Conservation (phyloP, 2,329 filamentous ascomycete species). For the Lasiodiplodia sp. region DNA sequence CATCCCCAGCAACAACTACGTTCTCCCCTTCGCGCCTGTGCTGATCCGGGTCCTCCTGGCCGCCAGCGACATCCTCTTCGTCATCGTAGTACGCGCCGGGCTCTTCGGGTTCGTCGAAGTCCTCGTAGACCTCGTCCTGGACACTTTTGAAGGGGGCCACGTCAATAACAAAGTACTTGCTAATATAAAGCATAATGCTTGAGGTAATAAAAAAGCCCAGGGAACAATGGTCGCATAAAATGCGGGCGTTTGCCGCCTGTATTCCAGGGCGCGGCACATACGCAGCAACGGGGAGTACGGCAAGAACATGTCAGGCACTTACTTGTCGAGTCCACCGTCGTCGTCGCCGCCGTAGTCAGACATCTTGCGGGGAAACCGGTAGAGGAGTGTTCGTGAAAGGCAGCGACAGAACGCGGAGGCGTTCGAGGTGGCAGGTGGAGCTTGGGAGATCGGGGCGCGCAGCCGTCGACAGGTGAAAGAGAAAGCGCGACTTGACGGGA, state of each 20-base stretch:
- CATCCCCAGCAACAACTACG: conserved; percentile 59
- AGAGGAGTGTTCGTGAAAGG: neutral
- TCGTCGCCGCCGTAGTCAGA: conserved; percentile 55
- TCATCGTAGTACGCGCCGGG: conserved; percentile 71
- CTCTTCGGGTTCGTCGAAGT: conserved; percentile 63
- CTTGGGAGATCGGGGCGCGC: neutral
- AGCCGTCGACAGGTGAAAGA: conserved; percentile 21
- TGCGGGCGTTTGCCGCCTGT: neutral
- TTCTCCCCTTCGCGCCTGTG: conserved; percentile 36
- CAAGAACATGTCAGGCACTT: conserved; percentile 7
- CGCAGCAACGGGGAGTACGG: neutral
- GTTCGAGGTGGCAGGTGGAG: conserved; percentile 16
- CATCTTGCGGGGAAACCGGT: conserved; percentile 41
- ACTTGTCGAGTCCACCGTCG: conserved; percentile 40
- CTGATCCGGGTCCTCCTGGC: conserved; percentile 44
- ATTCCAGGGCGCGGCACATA: neutral
- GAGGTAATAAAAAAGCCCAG: neutral
- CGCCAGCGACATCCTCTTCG: conserved; percentile 62
- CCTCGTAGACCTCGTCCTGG: conserved; percentile 28
- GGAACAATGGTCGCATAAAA: neutral
- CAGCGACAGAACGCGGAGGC: neutral
- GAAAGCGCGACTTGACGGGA: conserved; percentile 15
- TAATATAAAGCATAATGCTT: neutral
- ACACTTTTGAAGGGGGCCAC: neutral
- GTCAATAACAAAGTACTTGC: neutral